Evolutionary conservation across 2,329 filamentous ascomycete genomes (phyloP).

Genomic region (Botryotinia convoluta): DNA sequence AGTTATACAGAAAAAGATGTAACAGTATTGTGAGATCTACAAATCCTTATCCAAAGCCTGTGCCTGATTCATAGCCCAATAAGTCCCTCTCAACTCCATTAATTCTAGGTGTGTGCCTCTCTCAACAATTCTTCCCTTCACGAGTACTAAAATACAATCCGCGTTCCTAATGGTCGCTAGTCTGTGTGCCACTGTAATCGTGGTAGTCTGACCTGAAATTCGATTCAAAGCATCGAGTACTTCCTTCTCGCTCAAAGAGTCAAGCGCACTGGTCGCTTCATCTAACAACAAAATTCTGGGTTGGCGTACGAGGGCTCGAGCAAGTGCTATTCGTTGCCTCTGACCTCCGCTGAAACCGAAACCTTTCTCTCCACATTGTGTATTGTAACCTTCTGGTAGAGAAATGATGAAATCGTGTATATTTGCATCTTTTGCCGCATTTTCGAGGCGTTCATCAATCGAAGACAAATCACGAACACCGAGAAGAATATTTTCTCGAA

Average conservation of each 20-base stretch:
- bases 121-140: conserved; percentile 25
- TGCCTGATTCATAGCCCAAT: conserved; percentile 53
- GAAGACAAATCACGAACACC: conserved; percentile 60
- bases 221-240: conserved; percentile 66
- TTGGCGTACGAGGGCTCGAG: conserved; percentile 79
- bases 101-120: conserved; percentile 39
- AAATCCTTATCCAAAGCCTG: conserved; percentile 55
- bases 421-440: conserved; percentile 49
- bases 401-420: conserved; percentile 51
- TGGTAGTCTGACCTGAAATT: conserved; percentile 52
- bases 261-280: conserved; percentile 75
- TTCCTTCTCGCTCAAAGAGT: conserved; percentile 71
- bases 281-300: conserved; percentile 81
- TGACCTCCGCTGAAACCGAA: conserved; percentile 82
- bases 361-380: conserved; percentile 81
- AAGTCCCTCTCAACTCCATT: conserved; percentile 63
- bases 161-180: conserved; percentile 66
- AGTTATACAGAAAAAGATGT: rapidly evolving
- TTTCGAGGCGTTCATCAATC: conserved; percentile 49
- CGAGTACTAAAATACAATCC: conserved; percentile 26
- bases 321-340: conserved; percentile 87
- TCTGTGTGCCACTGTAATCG: conserved; percentile 73
- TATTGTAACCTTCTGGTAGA: conserved; percentile 68
- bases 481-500: conserved; percentile 66
- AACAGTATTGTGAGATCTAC: not conserved